These are phyloP conservation scores for Colletotrichum siamense DNA, from an alignment of 2,329 filamentous ascomycete genomes.

Conservation along the genomic window DNA sequence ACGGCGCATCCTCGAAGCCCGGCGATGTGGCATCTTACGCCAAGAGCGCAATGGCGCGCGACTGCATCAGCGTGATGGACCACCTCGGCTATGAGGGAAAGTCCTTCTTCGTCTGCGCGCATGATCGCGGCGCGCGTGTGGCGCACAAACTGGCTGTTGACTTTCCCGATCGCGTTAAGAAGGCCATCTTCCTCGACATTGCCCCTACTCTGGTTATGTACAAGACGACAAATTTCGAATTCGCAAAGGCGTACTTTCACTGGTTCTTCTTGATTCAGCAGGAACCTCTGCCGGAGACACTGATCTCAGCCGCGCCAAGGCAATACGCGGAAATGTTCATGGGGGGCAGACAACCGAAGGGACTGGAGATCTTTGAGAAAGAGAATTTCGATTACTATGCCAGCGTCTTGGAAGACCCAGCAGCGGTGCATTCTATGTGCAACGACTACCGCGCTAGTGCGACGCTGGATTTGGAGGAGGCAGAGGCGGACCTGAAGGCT, in stretches of 20 bases:
- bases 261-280: slow-evolving; percentile 65
- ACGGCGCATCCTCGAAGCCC: slow-evolving; percentile 56
- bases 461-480: slow-evolving; percentile 56
- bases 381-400: slow-evolving; percentile 46
- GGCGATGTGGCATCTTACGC: slow-evolving; percentile 39
- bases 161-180: slow-evolving; percentile 43
- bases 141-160: slow-evolving; percentile 60
- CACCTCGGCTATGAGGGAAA: slow-evolving; percentile 35
- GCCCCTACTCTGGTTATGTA: slow-evolving; percentile 62
- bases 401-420: slow-evolving; percentile 43
- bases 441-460: slow-evolving; percentile 62
- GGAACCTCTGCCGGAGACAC: slow-evolving; percentile 54
- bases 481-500: slow-evolving; percentile 46
- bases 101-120: slow-evolving; percentile 55
- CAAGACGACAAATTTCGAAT: slow-evolving; percentile 42
- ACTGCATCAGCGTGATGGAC: slow-evolving; percentile 52
- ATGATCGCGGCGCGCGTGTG: slow-evolving; percentile 63
- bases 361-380: slow-evolving; percentile 36
- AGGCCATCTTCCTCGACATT: slow-evolving; percentile 55
- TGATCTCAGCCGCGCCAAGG: slow-evolving; percentile 43
- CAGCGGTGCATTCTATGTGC: slow-evolving; percentile 53
- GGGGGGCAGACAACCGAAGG: slow-evolving; percentile 42
- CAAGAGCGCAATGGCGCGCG: slow-evolving; percentile 55
- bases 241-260: slow-evolving; percentile 59
- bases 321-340: slow-evolving; percentile 48